phyloP scores from a whole-genome alignment of 495 filamentous ascomycete species.

The Penicillium dipodomyicola region DNA sequence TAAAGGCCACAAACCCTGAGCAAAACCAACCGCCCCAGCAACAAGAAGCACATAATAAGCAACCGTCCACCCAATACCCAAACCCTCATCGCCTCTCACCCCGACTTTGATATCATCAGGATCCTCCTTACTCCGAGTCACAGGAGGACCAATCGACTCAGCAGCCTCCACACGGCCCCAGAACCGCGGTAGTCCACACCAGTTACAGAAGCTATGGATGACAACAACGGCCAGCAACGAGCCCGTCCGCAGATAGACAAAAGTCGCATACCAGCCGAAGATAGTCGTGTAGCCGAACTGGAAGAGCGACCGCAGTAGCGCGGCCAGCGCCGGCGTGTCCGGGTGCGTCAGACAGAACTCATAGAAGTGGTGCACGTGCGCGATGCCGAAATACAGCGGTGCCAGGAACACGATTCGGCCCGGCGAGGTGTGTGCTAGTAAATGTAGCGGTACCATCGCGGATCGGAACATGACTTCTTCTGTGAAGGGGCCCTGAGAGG shows the following conservation, averaged over 20 bases:
- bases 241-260: conserved; percentile 84
- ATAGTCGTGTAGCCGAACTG: conserved; percentile 92
- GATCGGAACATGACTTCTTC: conserved; percentile 94
- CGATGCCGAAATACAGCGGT: conserved; percentile 90
- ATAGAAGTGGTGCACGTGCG: conserved; percentile 94
- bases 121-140: conserved; percentile 44
- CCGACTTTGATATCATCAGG: conserved; percentile 17
- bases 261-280: conserved; percentile 90
- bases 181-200: conserved; percentile 80
- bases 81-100: conserved; percentile 17
- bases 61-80: conserved; percentile 63
- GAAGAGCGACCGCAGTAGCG: conserved; percentile 67
- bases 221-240: conserved; percentile 69
- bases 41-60: conserved; percentile 75
- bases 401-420: conserved; percentile 68
- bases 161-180: conserved; percentile 69
- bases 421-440: conserved; percentile 63
- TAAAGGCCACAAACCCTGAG: conserved; percentile 63
- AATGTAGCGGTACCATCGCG: conserved; percentile 73
- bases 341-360: conserved; percentile 86
- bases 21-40: conserved; percentile 68
- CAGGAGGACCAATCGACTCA: conserved; percentile 30
- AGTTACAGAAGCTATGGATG: conserved; percentile 90
- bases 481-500: conserved; percentile 71
- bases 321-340: conserved; percentile 55